Evolutionary conservation across 495 filamentous ascomycete genomes (phyloP).

Genomic region (Hypoxylon lienhwacheense): DNA sequence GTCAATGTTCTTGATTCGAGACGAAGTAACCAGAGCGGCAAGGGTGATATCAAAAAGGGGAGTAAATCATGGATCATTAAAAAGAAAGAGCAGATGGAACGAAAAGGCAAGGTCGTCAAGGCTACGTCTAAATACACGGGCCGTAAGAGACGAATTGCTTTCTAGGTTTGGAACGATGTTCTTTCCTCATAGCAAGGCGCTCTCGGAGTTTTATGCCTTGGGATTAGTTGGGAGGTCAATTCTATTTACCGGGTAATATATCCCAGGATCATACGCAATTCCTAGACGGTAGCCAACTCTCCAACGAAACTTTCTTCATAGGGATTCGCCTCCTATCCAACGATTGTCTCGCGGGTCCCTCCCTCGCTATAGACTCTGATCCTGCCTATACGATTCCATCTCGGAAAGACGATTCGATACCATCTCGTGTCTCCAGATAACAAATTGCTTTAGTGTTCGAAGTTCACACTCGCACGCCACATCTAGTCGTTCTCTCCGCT

Average conservation of each 20-base stretch:
- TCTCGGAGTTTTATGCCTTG: conserved; percentile 10
- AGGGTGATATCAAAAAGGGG: conserved; percentile 67
- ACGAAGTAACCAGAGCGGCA: conserved; percentile 55
- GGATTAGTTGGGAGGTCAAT: not conserved
- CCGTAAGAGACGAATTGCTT: conserved; percentile 68
- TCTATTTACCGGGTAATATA: not conserved
- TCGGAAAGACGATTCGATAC: not conserved
- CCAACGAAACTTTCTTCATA: not conserved
- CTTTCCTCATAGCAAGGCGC: conserved; percentile 34
- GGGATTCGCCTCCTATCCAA: not conserved
- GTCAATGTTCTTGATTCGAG: conserved; percentile 80
- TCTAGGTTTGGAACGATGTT: conserved; percentile 39
- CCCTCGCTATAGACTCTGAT: not conserved
- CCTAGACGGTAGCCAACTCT: not conserved
- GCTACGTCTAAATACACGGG: conserved; percentile 88
- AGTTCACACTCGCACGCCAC: not conserved
- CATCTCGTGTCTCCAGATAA: conserved; percentile 4
- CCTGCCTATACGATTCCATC: not conserved
- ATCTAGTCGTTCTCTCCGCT: not conserved
- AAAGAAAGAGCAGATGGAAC: conserved; percentile 95
- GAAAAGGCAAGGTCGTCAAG: conserved; percentile 94
- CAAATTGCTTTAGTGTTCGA: not conserved
- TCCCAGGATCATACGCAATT: not conserved
- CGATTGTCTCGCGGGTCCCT: not conserved
- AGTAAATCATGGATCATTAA: conserved; percentile 86